Evolutionary conservation across 768 basidiomycete species (phyloP).

Genomic region (Exsudoporus frostii): DNA sequence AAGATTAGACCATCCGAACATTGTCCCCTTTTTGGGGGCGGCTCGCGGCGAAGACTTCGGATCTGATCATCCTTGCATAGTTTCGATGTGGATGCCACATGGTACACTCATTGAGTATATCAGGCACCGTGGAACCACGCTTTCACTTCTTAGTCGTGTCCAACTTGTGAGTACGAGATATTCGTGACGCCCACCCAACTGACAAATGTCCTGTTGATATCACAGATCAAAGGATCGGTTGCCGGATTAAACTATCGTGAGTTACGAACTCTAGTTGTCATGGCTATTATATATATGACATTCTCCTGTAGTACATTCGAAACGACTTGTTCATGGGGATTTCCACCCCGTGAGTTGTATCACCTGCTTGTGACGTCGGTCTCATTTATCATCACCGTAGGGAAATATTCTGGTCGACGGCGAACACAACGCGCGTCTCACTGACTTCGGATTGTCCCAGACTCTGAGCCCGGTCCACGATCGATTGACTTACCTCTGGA

Average conservation of each 20-base stretch:
- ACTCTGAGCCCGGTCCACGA: too few species aligned
- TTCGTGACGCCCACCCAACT: too few species aligned
- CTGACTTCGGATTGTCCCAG: neutral
- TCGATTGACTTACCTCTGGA: neutral
- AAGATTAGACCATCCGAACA: constrained; percentile 4
- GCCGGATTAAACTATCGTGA: neutral
- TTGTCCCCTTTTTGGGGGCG: constrained; percentile 1
- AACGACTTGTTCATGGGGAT: neutral
- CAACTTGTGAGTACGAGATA: too few species aligned
- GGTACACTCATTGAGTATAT: neutral
- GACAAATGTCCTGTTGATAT: too few species aligned
- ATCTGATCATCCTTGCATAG: constrained; percentile 3
- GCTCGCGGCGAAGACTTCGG: neutral
- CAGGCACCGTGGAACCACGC: too few species aligned
- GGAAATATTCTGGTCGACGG: constrained; percentile 2
- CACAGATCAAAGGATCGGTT: neutral
- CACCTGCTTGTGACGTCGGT: neutral
- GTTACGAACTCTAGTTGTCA: neutral
- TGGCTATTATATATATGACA: neutral
- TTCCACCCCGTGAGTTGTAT: constrained; percentile 1
- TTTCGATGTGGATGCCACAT: constrained; percentile 3
- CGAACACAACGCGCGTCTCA: neutral
- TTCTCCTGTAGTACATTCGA: neutral
- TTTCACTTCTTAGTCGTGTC: too few species aligned
- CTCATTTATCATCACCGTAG: neutral